Base-by-base conservation (phyloP, 179 eudicot genomes). In the Beta lomatogona region DNA sequence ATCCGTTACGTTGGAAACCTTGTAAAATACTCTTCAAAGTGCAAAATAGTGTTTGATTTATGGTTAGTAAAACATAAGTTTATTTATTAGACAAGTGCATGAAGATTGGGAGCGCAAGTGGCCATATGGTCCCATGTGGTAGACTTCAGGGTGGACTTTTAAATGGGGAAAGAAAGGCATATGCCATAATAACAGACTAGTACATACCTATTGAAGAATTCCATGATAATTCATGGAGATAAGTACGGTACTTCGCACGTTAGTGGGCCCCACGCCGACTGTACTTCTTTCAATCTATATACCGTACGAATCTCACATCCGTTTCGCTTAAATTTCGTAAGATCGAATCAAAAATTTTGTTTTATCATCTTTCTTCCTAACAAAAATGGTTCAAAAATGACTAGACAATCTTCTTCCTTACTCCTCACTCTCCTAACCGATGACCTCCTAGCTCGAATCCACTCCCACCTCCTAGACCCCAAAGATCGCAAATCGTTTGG, bases 401-500 rank as follows among this genome's bases (percentile, higher is more conserved):
- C 45, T 11, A 73, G 9, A 22, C 60, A 61, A 55, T 80, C 53
- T 46, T 28, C 76, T 25, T 45, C 75, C 9, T 79, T 67, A 14
- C 82, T 86, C 46, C 73, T 90, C 46, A 72, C 85, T 61, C 84
- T 87, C 18, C 85, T 93, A n/a, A 72, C 91, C 12, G 93, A 88
- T 21, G 97, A 93, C 79, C 86, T 93, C 54, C 83, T 93, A 66
- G n/a, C 79, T 45, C 85, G 81, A 9, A 86, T 93, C 75, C 88
- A 87, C 75, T 58, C 85, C 68, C 63, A 19, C 53, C 76, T 93
- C 57, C 5, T 81, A 15, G 82, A 88, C 70, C 85, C 77, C 72
- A 67, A 86, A 4, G 91, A 90, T 83, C 77, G 54, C 8, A 92
- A 88, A 71, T 83, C 93, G 44, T 90, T 92, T 82, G 93, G 98